Base-by-base conservation (phyloP, 164 flowering plant genomes). In the Piper longum region DNA sequence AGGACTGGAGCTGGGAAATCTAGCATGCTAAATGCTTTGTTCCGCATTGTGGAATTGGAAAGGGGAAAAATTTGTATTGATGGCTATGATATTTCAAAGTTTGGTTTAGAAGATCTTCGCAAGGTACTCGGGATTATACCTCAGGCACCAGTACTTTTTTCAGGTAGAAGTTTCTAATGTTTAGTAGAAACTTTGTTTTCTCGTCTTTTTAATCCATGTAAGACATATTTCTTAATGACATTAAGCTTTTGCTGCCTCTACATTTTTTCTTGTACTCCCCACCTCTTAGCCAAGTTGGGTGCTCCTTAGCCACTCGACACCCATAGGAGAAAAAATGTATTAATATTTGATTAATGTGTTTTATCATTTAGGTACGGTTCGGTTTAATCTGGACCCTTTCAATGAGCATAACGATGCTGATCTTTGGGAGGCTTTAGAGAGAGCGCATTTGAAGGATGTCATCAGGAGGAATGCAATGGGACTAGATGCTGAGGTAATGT, bases 1-100 rank as follows among this genome's bases (percentile, higher is more conserved):
- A 85, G 99, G 70, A 95, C 99, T 51, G 99, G 99, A 2, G 99
- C 99, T 41, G 97, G 99, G 65, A 95, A 95, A 71, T 95, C 99
- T 55, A 95, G 99, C 81, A 87, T 95, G 95, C 74, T 95, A 8
- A 95, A 95, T 73, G 96, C 99, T 66, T 78, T 95, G 62, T 95
- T 95, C 69, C 84, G 99, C 48, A 85, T 95, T 61, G 96, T 95
- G 44, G 99, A 95, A 69, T 77, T 95, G 61, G 99, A 95, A 69
- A 82, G 76, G 52, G 99, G 99, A 69, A 87, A 81, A 72, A 88
- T 95, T 54, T 79, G 81, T 64, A 87, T 95, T 65, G 97, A 95
- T 76, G 86, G 62, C 62, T 87, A 59, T 62, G 96, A 95, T 64
- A 67, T 89, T 76, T 74, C 83, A 19, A 89, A 85, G 72, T 83